These are phyloP conservation scores for Terfezia claveryi DNA, from an alignment of 495 filamentous ascomycete species.

Conservation along the genomic window DNA sequence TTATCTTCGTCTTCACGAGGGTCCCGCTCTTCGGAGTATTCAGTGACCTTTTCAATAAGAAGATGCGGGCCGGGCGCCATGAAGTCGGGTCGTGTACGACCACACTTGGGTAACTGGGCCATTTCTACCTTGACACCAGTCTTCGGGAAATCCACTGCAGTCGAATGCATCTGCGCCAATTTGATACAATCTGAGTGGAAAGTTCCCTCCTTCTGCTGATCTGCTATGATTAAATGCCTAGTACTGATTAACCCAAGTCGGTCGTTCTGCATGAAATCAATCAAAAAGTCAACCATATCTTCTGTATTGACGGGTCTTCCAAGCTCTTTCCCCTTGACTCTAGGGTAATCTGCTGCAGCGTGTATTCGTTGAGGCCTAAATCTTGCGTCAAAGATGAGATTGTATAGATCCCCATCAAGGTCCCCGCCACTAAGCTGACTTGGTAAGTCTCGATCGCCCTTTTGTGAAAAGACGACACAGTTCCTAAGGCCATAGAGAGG, in stretches of 20 bases:
- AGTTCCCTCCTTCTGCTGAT: conserved; percentile 34
- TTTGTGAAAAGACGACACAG: conserved; percentile 54
- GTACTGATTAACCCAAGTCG: conserved; percentile 46
- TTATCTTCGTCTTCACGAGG: conserved; percentile 30
- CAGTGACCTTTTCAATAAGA: conserved; percentile 20
- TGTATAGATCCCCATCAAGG: conserved; percentile 60
- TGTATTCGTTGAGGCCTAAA: conserved; percentile 25
- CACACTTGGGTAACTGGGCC: conserved; percentile 23
- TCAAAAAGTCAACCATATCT: conserved; percentile 59
- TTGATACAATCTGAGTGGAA: conserved; percentile 32
- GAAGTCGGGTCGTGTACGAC: conserved; percentile 33
- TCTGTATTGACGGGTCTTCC: conserved; percentile 28
- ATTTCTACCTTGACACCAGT: conserved; percentile 45
- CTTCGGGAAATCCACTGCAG: conserved; percentile 67
- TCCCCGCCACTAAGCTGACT: conserved; percentile 60
- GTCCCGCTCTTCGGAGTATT: background rate
- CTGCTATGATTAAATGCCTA: conserved; percentile 45
- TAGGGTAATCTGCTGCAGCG: conserved; percentile 44
- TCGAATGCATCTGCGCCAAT: conserved; percentile 50
- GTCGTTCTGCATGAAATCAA: conserved; percentile 60
- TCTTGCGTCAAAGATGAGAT: conserved; percentile 42
- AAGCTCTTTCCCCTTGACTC: conserved; percentile 31
- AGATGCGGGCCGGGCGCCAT: conserved; percentile 44
- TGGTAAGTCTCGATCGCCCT: conserved; percentile 49
- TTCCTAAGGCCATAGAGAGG: conserved; percentile 39